Percentiles rank a stretch among this genome's conserved stretches.
These are phyloP conservation scores for Rhipidocladum racemiflorum DNA, from an alignment of 176 grass and related monocot genomes.

Conservation along the genomic window DNA sequence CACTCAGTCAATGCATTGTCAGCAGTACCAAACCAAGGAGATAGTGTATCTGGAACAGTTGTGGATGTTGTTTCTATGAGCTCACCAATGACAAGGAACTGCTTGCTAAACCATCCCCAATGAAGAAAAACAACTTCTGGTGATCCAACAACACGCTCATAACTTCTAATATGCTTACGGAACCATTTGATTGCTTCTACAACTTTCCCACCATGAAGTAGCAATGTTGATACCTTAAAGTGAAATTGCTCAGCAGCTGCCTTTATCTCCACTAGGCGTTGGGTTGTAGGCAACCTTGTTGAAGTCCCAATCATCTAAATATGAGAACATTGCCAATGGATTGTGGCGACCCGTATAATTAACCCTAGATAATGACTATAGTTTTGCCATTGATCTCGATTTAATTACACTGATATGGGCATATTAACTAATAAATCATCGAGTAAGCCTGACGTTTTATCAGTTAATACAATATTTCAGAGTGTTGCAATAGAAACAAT, in stretches of 20 bases:
- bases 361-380: too few relatives aligned
- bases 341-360: too few relatives aligned
- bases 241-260: slow-evolving; percentile 83
- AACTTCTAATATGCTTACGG: slow-evolving; percentile 71
- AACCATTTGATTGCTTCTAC: slow-evolving; percentile 92
- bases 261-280: slow-evolving; percentile 91
- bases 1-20: slow-evolving; percentile 88
- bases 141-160: slow-evolving; percentile 60
- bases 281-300: slow-evolving; percentile 88
- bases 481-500: too few relatives aligned
- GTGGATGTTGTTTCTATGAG: slow-evolving; percentile 81
- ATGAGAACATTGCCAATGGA: slow-evolving; percentile 38
- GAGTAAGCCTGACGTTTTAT: too few relatives aligned
- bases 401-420: too few relatives aligned
- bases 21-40: slow-evolving; percentile 71
- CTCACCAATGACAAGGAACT: slow-evolving; percentile 94
- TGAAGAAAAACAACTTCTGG: slow-evolving; percentile 85
- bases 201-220: slow-evolving; percentile 84
- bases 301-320: slow-evolving; percentile 82
- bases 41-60: slow-evolving; percentile 55
- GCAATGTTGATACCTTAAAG: slow-evolving; percentile 96
- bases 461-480: too few relatives aligned
- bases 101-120: slow-evolving; percentile 95
- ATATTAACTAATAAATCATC: too few relatives aligned
- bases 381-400: too few relatives aligned